phyloP scores from a whole-genome alignment of 2,329 filamentous ascomycete species.

The Aureobasidium subglaciale region DNA sequence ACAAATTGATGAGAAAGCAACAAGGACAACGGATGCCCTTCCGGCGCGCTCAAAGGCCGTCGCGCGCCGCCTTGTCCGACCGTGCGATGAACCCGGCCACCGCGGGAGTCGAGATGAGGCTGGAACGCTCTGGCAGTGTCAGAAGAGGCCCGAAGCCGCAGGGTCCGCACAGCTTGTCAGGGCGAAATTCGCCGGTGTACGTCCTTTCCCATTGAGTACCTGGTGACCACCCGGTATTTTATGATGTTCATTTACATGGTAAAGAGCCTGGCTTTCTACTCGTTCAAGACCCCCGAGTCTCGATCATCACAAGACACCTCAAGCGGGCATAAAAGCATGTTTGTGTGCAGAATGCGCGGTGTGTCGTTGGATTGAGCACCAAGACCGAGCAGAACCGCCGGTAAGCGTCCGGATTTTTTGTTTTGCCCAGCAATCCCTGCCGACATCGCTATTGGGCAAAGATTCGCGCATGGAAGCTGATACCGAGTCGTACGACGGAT shows the following conservation, averaged over 20 bases:
- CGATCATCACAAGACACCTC: background rate
- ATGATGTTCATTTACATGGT: background rate
- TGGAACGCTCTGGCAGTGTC: conserved; percentile 13
- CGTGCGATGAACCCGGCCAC: too few species aligned
- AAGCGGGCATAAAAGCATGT: background rate
- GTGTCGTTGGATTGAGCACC: background rate
- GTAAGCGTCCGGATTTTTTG: background rate
- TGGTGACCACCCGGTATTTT: too few species aligned
- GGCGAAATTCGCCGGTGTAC: background rate
- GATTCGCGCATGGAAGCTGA: background rate
- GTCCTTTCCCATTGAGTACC: too few species aligned
- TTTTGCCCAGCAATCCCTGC: background rate
- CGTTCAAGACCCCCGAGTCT: background rate
- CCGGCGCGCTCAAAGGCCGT: background rate
- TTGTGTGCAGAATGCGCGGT: background rate
- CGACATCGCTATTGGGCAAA: conserved; percentile 10
- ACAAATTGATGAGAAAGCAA: conserved; percentile 1
- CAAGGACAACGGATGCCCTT: background rate
- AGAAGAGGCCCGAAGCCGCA: background rate
- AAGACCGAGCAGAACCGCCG: background rate
- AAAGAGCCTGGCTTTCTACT: background rate
- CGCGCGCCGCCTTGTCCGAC: background rate
- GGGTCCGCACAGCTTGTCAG: background rate
- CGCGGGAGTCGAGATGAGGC: conserved; percentile 11
- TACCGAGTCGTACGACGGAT: conserved; percentile 8